A percentile compares a stretch with the other conserved stretches of the same genome.
These are phyloP conservation scores for Neurospora sp. DNA, from an alignment of 2,329 filamentous ascomycete genomes.

Conservation along the genomic window DNA sequence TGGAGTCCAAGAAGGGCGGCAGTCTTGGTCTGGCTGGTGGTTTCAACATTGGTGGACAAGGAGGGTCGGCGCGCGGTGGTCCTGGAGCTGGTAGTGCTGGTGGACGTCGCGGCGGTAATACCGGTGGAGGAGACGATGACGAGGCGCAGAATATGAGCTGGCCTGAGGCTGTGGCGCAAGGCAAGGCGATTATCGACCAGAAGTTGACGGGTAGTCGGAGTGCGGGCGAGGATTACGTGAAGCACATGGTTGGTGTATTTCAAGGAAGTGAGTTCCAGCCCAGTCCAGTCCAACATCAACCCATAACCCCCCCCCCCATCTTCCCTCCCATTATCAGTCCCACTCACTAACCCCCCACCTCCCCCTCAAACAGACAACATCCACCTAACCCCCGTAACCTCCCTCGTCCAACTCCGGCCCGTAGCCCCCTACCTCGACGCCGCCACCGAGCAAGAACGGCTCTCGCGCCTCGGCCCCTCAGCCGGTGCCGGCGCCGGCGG, in stretches of 20 bases:
- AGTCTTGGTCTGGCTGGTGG: constrained; percentile 63
- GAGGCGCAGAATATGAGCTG: constrained; percentile 38
- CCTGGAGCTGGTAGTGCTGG: constrained; percentile 21
- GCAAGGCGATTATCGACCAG: constrained; percentile 67
- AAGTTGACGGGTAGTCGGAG: constrained; percentile 73
- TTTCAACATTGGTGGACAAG: constrained; percentile 49
- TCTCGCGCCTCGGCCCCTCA: constrained; percentile 27
- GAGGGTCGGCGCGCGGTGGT: constrained; percentile 17
- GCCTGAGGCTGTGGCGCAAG: constrained; percentile 56
- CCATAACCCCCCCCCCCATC: neutral
- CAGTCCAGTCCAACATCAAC: neutral
- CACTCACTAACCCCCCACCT: constrained; percentile 11
- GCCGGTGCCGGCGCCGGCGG: constrained; percentile 20
- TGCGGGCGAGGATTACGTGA: constrained; percentile 56
- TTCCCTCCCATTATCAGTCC: neutral
- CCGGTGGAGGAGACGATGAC: constrained; percentile 25
- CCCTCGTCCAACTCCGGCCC: constrained; percentile 80
- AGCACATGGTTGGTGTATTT: constrained; percentile 92
- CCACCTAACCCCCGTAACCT: constrained; percentile 74
- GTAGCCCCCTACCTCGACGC: constrained; percentile 93
- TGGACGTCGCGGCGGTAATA: constrained; percentile 23
- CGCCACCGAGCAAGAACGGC: constrained; percentile 59
- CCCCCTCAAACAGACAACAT: constrained; percentile 54
- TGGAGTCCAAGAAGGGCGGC: constrained; percentile 50
- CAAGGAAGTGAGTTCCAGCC: constrained; percentile 56